Conservation (phyloP, 176 grass and related monocot genomes). For the Themeda triandra region DNA sequence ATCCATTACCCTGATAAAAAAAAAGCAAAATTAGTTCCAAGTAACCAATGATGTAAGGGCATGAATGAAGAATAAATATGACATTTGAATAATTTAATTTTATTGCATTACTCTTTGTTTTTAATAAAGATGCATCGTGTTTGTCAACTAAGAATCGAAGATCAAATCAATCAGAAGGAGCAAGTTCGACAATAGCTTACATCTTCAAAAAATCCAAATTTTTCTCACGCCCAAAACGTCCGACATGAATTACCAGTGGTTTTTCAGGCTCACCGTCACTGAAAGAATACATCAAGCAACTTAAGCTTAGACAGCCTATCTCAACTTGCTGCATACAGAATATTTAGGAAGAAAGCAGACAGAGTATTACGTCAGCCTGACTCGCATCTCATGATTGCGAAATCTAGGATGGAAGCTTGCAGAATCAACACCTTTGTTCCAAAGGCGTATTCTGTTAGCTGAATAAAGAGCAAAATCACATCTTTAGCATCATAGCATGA, state of each 20-base stretch:
- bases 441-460: constrained; percentile 86
- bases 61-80: not conserved
- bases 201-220: constrained; percentile 88
- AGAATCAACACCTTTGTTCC: constrained; percentile 98
- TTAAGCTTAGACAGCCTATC: not conserved
- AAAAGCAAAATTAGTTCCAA: constrained; percentile 9
- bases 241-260: constrained; percentile 85
- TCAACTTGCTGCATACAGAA: not conserved
- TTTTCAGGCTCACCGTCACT: constrained; percentile 80
- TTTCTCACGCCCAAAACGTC: constrained; percentile 86
- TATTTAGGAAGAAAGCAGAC: not conserved
- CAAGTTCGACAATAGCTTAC: constrained; percentile 31
- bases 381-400: constrained; percentile 66
- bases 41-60: not conserved
- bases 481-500: constrained; percentile 8
- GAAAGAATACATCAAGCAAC: constrained; percentile 35
- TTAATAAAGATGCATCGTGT: not conserved
- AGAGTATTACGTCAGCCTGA: constrained; percentile 53
- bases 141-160: not conserved
- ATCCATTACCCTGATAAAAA: constrained; percentile 86
- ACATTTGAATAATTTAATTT: not conserved
- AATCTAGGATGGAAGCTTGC: constrained; percentile 83
- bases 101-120: not conserved
- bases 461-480: not conserved
- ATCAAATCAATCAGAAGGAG: not conserved